Evolutionary conservation across 176 grass and related monocot species (phyloP), one percentile per base, ranked within the genome.

Genomic region (Canna indica): DNA sequence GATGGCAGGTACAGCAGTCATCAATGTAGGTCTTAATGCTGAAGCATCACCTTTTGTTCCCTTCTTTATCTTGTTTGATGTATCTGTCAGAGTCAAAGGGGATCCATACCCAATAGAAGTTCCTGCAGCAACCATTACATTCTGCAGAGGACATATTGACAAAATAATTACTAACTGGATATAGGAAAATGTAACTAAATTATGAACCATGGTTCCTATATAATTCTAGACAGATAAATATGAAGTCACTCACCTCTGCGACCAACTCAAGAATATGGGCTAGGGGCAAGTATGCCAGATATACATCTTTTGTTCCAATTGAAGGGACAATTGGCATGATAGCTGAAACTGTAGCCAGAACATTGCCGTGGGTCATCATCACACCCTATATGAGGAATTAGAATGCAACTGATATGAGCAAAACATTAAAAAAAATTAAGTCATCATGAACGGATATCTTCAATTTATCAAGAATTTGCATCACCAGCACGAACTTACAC

Each of bases 1-100:
- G 79, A 95, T 90, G 76, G 91, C 91, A 79, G 91, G 91, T 79
- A 95, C 87, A 2, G 80, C 84, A 79, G 85, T 81, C 82, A 95
- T 79, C 78, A 95, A 74, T 64, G 91, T 95, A 35, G 91, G 87
- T 46, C 84, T 79, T 73, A 95, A 75, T 39, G 72, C 80, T 53
- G 91, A 90, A 79, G 88, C 82, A 83, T 95, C 91, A 74, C 91
- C 91, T 79, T 90, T 85, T 50, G 91, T 95, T 27, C 91, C 87
- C 75, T 83, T 95, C 82, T 90, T 90, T 68, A 95, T 88, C 80
- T 95, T 95, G 72, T 88, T 95, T 30, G 91, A 90, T 66, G 87
- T 90, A 77, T 95, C 87, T 53, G 91, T 95, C 77, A 90, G 90
- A 74, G 87, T 95, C 22, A 85, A 75, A 77, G 91, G 68, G 24